Percentiles rank a stretch among this genome's conserved stretches.
Conservation (phyloP, 495 filamentous ascomycete species). For the Neurospora sp. region DNA sequence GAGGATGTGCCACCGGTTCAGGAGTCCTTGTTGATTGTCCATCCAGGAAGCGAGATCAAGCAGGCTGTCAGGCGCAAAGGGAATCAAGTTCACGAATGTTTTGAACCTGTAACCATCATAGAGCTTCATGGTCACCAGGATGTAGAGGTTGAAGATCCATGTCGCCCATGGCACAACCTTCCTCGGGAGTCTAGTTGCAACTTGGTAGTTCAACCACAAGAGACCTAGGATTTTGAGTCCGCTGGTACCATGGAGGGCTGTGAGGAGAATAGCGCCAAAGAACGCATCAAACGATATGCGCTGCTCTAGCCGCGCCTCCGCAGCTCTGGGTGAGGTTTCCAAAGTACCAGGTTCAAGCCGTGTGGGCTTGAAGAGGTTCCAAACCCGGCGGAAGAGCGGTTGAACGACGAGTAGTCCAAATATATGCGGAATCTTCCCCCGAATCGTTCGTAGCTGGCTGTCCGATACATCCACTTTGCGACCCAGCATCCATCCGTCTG, state of each 20-base stretch:
- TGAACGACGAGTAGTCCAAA: slow-evolving; percentile 60
- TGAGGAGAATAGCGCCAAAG: slow-evolving; percentile 72
- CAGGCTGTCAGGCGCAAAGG: slow-evolving; percentile 24
- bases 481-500: slow-evolving; percentile 87
- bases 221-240: slow-evolving; percentile 72
- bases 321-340: slow-evolving; percentile 31
- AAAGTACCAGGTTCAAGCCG: slow-evolving; percentile 7
- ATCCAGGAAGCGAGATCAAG: slow-evolving; percentile 54
- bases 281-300: slow-evolving; percentile 74
- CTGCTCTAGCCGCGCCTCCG: slow-evolving; percentile 59
- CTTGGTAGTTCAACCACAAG: slow-evolving; percentile 67
- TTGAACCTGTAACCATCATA: slow-evolving; percentile 64
- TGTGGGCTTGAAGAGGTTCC: slow-evolving; percentile 39
- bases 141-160: slow-evolving; percentile 86
- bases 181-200: slow-evolving; percentile 60
- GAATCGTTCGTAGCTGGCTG: slow-evolving; percentile 76
- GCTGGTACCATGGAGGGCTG: slow-evolving; percentile 76
- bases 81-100: slow-evolving; percentile 46
- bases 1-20: slow-evolving; percentile 83
- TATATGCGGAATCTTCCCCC: slow-evolving; percentile 78
- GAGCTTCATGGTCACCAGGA: slow-evolving; percentile 85
- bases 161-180: slow-evolving; percentile 62
- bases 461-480: slow-evolving; percentile 94
- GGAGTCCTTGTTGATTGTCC: slow-evolving; percentile 70
- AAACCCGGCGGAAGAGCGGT: slow-evolving; percentile 64